Evolutionary conservation across 768 basidiomycete genomes (phyloP).

Genomic region (Rhodotorula kratochvilovae): DNA sequence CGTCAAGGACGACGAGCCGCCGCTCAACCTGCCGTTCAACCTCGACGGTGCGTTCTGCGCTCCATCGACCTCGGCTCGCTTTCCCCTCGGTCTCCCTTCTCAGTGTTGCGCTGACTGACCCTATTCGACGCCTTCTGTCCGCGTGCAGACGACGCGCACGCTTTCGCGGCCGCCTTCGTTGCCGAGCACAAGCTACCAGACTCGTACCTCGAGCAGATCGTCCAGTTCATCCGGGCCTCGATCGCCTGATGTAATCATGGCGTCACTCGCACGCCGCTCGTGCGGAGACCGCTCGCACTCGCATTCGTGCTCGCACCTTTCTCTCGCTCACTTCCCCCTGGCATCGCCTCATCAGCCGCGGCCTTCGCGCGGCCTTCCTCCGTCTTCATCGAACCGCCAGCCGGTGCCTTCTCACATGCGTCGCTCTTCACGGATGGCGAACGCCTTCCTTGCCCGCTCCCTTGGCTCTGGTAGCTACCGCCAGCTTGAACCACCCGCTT

Average conservation of each 20-base stretch:
- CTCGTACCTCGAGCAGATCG: conserved; percentile 80
- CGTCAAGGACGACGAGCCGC: conserved; percentile 83
- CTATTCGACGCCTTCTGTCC: too few relatives aligned
- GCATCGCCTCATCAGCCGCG: too few relatives aligned
- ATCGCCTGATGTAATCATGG: neutral
- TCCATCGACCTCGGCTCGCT: neutral
- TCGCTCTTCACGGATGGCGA: too few relatives aligned
- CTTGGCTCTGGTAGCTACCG: too few relatives aligned
- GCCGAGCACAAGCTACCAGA: conserved; percentile 72
- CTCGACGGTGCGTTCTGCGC: conserved; percentile 47
- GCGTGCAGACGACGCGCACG: conserved; percentile 75
- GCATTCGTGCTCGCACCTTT: too few relatives aligned
- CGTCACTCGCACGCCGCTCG: too few relatives aligned
- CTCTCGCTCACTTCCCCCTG: neutral
- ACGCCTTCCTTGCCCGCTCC: neutral
- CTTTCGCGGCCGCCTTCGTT: conserved; percentile 80
- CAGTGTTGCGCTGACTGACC: too few relatives aligned
- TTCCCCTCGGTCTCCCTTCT: too few relatives aligned
- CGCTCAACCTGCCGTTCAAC: conserved; percentile 89
- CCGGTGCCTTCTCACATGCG: too few relatives aligned
- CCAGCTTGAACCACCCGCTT: too few relatives aligned
- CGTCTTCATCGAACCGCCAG: neutral
- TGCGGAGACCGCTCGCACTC: too few relatives aligned
- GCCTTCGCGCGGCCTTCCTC: too few relatives aligned
- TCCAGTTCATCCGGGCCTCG: conserved; percentile 62